Percentiles rank a stretch among this genome's conserved stretches.
phyloP scores from a whole-genome alignment of 495 filamentous ascomycete species.

The Glutinoglossum americanum region DNA sequence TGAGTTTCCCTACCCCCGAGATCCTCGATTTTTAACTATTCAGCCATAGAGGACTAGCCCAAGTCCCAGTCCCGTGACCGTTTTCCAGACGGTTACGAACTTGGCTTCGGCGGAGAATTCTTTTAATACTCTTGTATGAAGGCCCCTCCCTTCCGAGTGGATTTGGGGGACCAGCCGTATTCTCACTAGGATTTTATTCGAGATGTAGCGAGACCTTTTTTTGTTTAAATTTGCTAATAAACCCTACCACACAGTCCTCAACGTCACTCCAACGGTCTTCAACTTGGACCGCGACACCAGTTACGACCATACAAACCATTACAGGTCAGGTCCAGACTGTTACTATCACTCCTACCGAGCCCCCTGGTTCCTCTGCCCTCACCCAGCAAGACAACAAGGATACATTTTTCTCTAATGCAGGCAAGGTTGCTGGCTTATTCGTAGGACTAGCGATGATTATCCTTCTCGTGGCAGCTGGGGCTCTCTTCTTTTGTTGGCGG shows the following conservation, averaged over 20 bases:
- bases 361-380: slow-evolving; percentile 8
- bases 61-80: not conserved
- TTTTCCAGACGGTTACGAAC: not conserved
- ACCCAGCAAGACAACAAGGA: slow-evolving; percentile 13
- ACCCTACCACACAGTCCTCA: slow-evolving; percentile 5
- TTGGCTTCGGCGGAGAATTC: not conserved
- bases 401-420: slow-evolving; percentile 20
- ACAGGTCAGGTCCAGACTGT: slow-evolving; percentile 29
- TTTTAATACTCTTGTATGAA: not conserved
- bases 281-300: slow-evolving; percentile 22
- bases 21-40: not conserved
- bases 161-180: not conserved
- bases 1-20: not conserved
- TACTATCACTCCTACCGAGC: slow-evolving; percentile 23
- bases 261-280: slow-evolving; percentile 6
- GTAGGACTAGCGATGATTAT: slow-evolving; percentile 21
- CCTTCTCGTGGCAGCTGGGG: slow-evolving; percentile 16
- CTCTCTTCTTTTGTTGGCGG: slow-evolving; percentile 24
- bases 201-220: not conserved
- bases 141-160: not conserved
- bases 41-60: not conserved
- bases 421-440: slow-evolving; percentile 28
- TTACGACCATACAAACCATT: slow-evolving; percentile 25
- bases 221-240: not conserved
- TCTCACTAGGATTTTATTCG: not conserved